phyloP scores from a whole-genome alignment of 768 basidiomycete genomes.

The Leccinum rimulosum region DNA sequence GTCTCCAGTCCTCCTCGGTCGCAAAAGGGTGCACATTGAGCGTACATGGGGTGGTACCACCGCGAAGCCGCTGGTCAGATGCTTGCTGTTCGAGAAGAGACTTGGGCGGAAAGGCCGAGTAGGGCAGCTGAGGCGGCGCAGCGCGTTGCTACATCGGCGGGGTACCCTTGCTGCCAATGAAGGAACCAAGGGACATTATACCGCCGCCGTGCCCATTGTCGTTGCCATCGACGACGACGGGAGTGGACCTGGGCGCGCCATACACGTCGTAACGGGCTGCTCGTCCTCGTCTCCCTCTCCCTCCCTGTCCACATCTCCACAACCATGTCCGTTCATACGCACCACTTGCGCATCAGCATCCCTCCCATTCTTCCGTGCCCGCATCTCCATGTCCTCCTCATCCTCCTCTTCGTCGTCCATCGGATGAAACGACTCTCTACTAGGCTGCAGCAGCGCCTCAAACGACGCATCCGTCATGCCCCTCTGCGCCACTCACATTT shows the following conservation, averaged over 20 bases:
- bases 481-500: too few relatives aligned
- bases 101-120: slow-evolving; percentile 25
- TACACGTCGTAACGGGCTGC: not conserved
- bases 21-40: slow-evolving; percentile 46
- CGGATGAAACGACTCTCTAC: slow-evolving; percentile 23
- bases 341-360: too few relatives aligned
- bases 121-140: slow-evolving; percentile 10
- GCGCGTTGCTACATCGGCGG: slow-evolving; percentile 28
- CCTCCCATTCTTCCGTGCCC: too few relatives aligned
- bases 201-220: not conserved
- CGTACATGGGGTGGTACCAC: slow-evolving; percentile 38
- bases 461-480: too few relatives aligned
- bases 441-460: too few relatives aligned
- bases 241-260: not conserved
- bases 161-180: slow-evolving; percentile 28
- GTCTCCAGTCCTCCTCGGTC: slow-evolving; percentile 48
- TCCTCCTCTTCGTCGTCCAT: slow-evolving; percentile 28
- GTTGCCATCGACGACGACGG: too few relatives aligned
- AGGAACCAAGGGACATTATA: slow-evolving; percentile 20
- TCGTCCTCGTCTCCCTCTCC: slow-evolving; percentile 20
- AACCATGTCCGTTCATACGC: too few relatives aligned
- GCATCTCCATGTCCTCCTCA: too few relatives aligned
- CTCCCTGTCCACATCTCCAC: slow-evolving; percentile 18
- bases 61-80: slow-evolving; percentile 44
- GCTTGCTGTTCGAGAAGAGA: slow-evolving; percentile 26